Evolutionary conservation across 306 rosid genomes (phyloP), one percentile per base, ranked within the genome.

Genomic region (Arachis stenosperma): DNA sequence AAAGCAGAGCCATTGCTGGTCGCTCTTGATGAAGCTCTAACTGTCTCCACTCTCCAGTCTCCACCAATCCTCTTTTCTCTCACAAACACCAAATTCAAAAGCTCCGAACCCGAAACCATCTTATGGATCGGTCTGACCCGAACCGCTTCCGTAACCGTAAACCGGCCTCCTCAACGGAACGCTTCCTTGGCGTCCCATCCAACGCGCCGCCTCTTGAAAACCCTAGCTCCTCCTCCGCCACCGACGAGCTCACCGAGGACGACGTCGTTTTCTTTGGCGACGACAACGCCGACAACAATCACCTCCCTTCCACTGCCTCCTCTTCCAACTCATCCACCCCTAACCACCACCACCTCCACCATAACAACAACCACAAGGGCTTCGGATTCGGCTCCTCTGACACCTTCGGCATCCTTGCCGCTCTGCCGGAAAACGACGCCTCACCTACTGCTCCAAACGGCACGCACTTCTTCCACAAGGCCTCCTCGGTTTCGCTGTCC

Each of bases 381-480:
- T 78, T 83, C 48, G 66, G 81, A 2, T 73, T 53, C 44, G 54
- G 79, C 0, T 78, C 77, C 3, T 74, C 83, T 1, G 90, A 88
- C 56, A 30, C 84, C 8, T 92, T 86, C 78, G 98, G 96, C n/a
- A 86, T 92, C 84, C 98, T 86, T 61, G 94, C 98, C 30, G 94
- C 89, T 9, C 83, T 88, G 10, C 91, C 98, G 11, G 96, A 87
- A 65, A 77, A 82, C 51, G 87, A 90, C 59, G 55, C 82, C 8
- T 57, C 88, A 6, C 68, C 86, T 4, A 78, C 33, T 11, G 59
- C 61, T 4, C 78, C 83, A 0, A 76, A 67, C 72, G 60, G 51
- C 47, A 83, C 93, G 8, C 82, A 82, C 55, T 70, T 82, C 39
- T 82, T 77, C 80, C 85, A 72, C 41, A 85, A 89, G 77, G 81